Conservation (phyloP, 257 asterid species). For the Phtheirospermum japonicum region DNA sequence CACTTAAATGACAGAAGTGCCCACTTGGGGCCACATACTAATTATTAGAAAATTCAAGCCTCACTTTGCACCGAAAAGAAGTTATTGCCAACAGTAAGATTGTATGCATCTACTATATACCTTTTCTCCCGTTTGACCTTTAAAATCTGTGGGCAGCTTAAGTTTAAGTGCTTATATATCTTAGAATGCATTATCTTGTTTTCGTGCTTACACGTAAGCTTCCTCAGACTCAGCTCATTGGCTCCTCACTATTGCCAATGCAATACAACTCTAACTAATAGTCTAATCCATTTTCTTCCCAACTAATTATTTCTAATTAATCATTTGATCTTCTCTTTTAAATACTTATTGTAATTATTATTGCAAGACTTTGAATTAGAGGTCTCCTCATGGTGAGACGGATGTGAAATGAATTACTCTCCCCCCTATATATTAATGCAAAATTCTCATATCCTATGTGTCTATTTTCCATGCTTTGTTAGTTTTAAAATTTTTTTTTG, state of each 20-base stretch:
- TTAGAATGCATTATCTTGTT: slow-evolving; percentile 38
- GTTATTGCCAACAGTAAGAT: too few species aligned
- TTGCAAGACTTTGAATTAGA: too few species aligned
- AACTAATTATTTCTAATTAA: too few species aligned
- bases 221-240: slow-evolving; percentile 6
- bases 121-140: not conserved
- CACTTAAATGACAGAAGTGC: slow-evolving; percentile 25
- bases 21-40: not conserved
- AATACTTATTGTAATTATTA: not conserved
- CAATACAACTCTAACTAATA: not conserved
- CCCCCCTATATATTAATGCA: too few species aligned
- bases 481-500: too few species aligned
- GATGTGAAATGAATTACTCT: too few species aligned
- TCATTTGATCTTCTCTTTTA: not conserved
- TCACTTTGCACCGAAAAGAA: slow-evolving; percentile 28
- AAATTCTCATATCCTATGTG: too few species aligned
- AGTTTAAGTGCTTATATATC: slow-evolving; percentile 27
- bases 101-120: not conserved
- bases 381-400: too few species aligned
- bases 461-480: too few species aligned
- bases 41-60: slow-evolving; percentile 5
- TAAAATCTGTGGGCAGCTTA: not conserved
- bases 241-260: slow-evolving; percentile 8
- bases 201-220: slow-evolving; percentile 52
- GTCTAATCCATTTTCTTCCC: too few species aligned